Conservation (phyloP, 2,329 filamentous ascomycete genomes). For the Didymella glomerata region DNA sequence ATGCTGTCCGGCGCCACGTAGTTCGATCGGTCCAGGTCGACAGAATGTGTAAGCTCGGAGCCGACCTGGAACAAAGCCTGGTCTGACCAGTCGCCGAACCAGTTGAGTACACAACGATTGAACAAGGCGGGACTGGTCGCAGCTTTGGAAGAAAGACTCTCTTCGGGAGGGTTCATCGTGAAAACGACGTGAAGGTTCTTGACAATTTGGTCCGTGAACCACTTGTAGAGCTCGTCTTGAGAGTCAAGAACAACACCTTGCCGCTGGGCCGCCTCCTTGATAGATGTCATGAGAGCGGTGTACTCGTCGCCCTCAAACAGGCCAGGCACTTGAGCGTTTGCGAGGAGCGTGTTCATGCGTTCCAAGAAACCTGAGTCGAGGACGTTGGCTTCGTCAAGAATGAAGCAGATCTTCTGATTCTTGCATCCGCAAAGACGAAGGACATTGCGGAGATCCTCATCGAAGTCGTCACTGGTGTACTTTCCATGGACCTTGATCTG, state of each 20-base stretch:
- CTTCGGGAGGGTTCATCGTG: slow-evolving; percentile 99
- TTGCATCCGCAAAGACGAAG: slow-evolving; percentile 94
- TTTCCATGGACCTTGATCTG: slow-evolving; percentile 99
- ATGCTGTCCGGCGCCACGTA: slow-evolving; percentile 90
- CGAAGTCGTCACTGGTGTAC: slow-evolving; percentile 98
- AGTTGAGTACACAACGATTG: slow-evolving; percentile 99
- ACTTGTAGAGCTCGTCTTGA: slow-evolving; percentile 99
- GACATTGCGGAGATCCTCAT: slow-evolving; percentile 94
- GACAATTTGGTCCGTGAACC: slow-evolving; percentile 99
- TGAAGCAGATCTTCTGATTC: slow-evolving; percentile 99
- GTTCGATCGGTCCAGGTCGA: slow-evolving; percentile 88
- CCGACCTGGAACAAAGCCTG: slow-evolving; percentile 98
- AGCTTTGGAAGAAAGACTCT: slow-evolving; percentile 92
- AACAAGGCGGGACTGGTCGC: slow-evolving; percentile 97
- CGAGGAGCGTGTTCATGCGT: slow-evolving; percentile 97
- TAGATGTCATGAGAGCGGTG: slow-evolving; percentile 97
- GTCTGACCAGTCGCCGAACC: slow-evolving; percentile 99
- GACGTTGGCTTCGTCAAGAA: slow-evolving; percentile 99
- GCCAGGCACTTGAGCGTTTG: slow-evolving; percentile 98
- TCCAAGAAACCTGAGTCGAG: slow-evolving; percentile 98
- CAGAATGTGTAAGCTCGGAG: slow-evolving; percentile 92
- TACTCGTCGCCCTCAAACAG: slow-evolving; percentile 99
- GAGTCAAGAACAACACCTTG: slow-evolving; percentile 96
- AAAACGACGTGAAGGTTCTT: slow-evolving; percentile 99
- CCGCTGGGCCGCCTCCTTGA: slow-evolving; percentile 96